These are phyloP conservation scores for Periglandula ipomoeae DNA, from an alignment of 2,329 filamentous ascomycete genomes.

Conservation along the genomic window DNA sequence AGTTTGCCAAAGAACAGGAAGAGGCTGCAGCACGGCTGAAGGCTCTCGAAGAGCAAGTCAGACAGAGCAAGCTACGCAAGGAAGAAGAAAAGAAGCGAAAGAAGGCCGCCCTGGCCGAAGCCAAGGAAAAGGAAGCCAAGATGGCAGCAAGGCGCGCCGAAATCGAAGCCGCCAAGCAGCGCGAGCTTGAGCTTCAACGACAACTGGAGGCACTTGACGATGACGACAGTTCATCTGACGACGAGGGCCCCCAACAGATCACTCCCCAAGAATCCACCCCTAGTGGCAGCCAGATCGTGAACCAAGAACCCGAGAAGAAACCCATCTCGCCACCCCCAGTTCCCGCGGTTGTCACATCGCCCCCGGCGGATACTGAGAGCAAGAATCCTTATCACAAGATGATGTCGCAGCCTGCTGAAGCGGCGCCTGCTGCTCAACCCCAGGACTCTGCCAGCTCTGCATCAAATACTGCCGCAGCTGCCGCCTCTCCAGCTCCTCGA, in stretches of 20 bases:
- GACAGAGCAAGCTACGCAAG: conserved; percentile 88
- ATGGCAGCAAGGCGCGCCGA: conserved; percentile 81
- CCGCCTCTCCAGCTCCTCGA: conserved; percentile 26
- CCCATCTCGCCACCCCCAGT: conserved; percentile 44
- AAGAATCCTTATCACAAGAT: conserved; percentile 94
- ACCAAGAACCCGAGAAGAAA: conserved; percentile 45
- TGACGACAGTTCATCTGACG: conserved; percentile 67
- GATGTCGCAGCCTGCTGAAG: conserved; percentile 60
- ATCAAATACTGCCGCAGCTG: background rate
- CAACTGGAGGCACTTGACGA: conserved; percentile 71
- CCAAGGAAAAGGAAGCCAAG: conserved; percentile 80
- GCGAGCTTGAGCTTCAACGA: conserved; percentile 79
- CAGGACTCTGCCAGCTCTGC: conserved; percentile 26
- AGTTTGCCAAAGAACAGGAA: conserved; percentile 69
- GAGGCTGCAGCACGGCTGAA: conserved; percentile 75
- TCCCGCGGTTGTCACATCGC: conserved; percentile 41
- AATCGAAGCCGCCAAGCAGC: conserved; percentile 82
- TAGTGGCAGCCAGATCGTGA: conserved; percentile 40
- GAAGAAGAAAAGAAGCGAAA: conserved; percentile 91
- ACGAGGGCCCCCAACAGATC: conserved; percentile 66
- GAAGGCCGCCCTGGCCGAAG: conserved; percentile 77
- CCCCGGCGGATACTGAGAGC: conserved; percentile 62
- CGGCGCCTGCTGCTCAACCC: conserved; percentile 29
- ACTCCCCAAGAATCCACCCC: conserved; percentile 50
- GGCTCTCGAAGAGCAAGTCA: conserved; percentile 88